These are phyloP conservation scores for Saccharum officinarum DNA, from an alignment of 176 grass and related monocot genomes.

Conservation along the genomic window DNA sequence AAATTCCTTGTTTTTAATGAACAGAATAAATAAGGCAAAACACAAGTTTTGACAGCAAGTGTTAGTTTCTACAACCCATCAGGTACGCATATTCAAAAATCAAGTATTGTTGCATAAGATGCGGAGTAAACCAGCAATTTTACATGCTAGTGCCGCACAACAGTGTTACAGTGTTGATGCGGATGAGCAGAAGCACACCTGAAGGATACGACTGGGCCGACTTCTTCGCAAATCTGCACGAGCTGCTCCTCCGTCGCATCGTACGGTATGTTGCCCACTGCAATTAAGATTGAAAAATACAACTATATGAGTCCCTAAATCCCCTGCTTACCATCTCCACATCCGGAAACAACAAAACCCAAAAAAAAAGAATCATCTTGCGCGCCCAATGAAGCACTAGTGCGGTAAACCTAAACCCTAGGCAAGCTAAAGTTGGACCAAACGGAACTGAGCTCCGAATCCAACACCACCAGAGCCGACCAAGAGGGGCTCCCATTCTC, in stretches of 20 bases:
- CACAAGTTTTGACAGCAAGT: neutral
- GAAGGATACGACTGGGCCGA: slow-evolving; percentile 93
- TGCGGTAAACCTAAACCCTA: slow-evolving; percentile 37
- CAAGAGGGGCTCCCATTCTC: neutral
- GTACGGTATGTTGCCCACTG: slow-evolving; percentile 97
- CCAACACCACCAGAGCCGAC: neutral
- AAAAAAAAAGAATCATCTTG: neutral
- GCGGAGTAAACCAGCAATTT: neutral
- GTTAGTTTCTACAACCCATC: neutral
- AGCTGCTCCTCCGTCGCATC: slow-evolving; percentile 95
- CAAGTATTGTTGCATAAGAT: neutral
- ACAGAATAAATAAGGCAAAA: neutral
- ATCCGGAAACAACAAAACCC: neutral
- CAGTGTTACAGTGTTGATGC: neutral
- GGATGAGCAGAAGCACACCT: slow-evolving; percentile 39
- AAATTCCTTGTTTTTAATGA: neutral
- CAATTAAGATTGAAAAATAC: slow-evolving; percentile 19
- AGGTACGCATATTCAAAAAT: neutral
- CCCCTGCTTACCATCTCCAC: neutral
- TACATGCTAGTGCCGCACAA: neutral
- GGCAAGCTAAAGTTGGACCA: neutral
- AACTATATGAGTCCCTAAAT: neutral
- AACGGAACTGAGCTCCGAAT: neutral
- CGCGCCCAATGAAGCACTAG: neutral
- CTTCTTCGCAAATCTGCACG: slow-evolving; percentile 91